These are phyloP conservation scores for Nectriaceae sp. DNA, from an alignment of 2,329 filamentous ascomycete species.

Conservation along the genomic window DNA sequence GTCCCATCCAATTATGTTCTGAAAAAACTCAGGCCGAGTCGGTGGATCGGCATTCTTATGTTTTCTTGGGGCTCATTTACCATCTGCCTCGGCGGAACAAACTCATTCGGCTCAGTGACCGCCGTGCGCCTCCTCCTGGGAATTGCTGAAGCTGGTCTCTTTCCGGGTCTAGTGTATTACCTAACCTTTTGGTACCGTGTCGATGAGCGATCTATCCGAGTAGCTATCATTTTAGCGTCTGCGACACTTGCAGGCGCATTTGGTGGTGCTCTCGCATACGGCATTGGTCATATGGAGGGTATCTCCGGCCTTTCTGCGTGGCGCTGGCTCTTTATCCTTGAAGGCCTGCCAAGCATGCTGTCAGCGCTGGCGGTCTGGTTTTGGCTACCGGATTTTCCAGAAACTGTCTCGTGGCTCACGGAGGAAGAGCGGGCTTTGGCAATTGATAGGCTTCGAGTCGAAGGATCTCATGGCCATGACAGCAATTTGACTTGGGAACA, in stretches of 20 bases:
- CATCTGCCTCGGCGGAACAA: conserved; percentile 40
- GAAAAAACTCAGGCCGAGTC: conserved; percentile 22
- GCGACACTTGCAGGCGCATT: conserved; percentile 69
- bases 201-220: conserved; percentile 28
- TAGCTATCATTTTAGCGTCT: conserved; percentile 69
- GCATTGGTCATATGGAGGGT: conserved; percentile 48
- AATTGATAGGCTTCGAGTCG: conserved; percentile 39
- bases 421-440: conserved; percentile 35
- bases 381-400: conserved; percentile 57
- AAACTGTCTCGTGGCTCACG: conserved; percentile 50
- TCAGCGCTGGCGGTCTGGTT: neutral
- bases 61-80: conserved; percentile 45
- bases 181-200: conserved; percentile 65
- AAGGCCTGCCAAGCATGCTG: conserved; percentile 45
- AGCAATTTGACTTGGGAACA: conserved; percentile 16
- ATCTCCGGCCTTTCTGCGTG: conserved; percentile 47
- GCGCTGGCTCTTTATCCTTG: conserved; percentile 53
- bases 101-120: conserved; percentile 23
- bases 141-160: conserved; percentile 59
- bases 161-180: conserved; percentile 60
- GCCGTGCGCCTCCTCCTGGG: conserved; percentile 50
- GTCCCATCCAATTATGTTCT: conserved; percentile 24
- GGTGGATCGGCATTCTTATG: conserved; percentile 59
- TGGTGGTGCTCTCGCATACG: conserved; percentile 58
- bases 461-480: neutral